These are phyloP conservation scores for Diutina siamensis DNA, from an alignment of 1,139 yeast species.

Conservation along the genomic window DNA sequence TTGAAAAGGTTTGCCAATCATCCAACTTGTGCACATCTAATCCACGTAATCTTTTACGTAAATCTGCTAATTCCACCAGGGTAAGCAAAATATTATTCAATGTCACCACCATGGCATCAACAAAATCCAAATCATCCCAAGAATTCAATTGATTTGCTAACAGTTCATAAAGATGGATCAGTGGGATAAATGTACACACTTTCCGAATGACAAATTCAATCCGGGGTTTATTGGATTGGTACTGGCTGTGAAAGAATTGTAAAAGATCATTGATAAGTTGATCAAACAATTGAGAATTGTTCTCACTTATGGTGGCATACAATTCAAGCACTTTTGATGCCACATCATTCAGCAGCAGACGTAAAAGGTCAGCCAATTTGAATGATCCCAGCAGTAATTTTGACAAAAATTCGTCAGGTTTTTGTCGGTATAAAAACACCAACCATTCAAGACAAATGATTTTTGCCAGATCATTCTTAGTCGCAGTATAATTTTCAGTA, in stretches of 20 bases:
- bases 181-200: slow-evolving; percentile 67
- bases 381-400: slow-evolving; percentile 13
- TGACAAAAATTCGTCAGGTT: slow-evolving; percentile 50
- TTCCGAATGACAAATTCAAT: slow-evolving; percentile 82
- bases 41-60: slow-evolving; percentile 55
- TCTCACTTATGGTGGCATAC: slow-evolving; percentile 70
- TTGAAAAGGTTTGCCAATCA: slow-evolving; percentile 64
- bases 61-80: slow-evolving; percentile 63
- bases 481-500: slow-evolving; percentile 25
- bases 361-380: background rate
- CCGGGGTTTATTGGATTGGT: slow-evolving; percentile 14
- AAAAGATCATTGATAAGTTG: slow-evolving; percentile 66
- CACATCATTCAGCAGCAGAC: slow-evolving; percentile 36
- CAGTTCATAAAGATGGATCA: slow-evolving; percentile 75
- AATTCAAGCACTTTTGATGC: slow-evolving; percentile 68
- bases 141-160: slow-evolving; percentile 62
- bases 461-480: slow-evolving; percentile 61
- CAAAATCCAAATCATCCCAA: slow-evolving; percentile 55
- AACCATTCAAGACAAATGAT: slow-evolving; percentile 89
- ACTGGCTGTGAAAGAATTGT: slow-evolving; percentile 45
- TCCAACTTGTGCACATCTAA: slow-evolving; percentile 36
- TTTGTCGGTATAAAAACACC: slow-evolving; percentile 65
- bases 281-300: slow-evolving; percentile 69
- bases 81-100: slow-evolving; percentile 82
- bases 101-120: slow-evolving; percentile 75